Base-by-base conservation (phyloP, 2,329 filamentous ascomycete species). In the Bipolaris bicolor region DNA sequence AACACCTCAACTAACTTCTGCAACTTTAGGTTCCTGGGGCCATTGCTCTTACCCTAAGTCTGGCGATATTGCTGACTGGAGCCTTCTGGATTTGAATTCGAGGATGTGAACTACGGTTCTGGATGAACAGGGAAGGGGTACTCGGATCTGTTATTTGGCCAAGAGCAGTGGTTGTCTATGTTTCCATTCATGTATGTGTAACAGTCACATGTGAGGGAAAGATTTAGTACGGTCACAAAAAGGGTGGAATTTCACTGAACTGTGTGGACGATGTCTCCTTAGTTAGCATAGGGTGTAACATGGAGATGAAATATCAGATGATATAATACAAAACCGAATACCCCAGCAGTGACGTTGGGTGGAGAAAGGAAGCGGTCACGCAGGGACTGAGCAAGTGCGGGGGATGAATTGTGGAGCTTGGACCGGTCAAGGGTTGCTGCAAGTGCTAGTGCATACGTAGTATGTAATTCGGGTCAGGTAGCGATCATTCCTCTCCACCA, bases 351-450 rank as follows among this genome's bases (percentile, higher is more conserved):
- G 16, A 33, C 37, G 24, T 33, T 7, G 10, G 16, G 41, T 29
- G 49, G 54, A 26, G 29, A 45, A 41, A 39, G 33, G 44, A 26
- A 44, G 13, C 7, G 33, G 26, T 37, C 40, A 47, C 31, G 55
- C 46, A 41, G 52, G 39, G 39, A 41, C 45, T 50, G 26, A 49
- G 48, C 41, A 58, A 36, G 52, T 51, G 56, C 55, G 56, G 56
- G 49, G 56, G 50, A 48, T 26, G 50, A 47, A 34, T n/a, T 39
- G 39, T 26, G 46, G 39, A 48, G 55, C 55, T 54, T 43, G 50
- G 55, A 49, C 55, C 40, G 26, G 11, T 10, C 48, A 41, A 55
- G 53, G 54, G 34, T 49, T 49, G 39, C 45, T 57, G 54, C 54
- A 34, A 53, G 54, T 31, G 29, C 29, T 31, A 31, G 29, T 31